Evolutionary conservation across 2,329 filamentous ascomycete species (phyloP), one percentile per base, ranked within the genome.

Genomic region (Trichoderma semiorbis): DNA sequence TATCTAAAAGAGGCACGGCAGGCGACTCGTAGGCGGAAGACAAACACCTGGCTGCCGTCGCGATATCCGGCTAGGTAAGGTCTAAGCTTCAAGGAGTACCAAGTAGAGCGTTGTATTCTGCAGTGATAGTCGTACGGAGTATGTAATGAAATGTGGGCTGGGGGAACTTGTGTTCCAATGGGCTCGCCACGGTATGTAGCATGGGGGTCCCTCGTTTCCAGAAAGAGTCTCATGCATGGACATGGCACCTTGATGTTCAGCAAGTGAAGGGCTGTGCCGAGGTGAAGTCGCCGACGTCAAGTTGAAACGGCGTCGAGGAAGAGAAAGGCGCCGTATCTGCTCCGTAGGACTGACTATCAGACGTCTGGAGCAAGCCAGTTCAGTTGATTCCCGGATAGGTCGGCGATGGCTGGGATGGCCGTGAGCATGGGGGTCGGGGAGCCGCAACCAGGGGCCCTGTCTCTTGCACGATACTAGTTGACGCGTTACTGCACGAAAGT

Each of bases 1-100:
- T 72, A 72, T 72, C 70, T 72, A 68, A 72, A 72, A 68, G 30
- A 68, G 64, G 64, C 57, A 61, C 55, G 64, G 55, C 70, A 61
- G 21, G 66, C 57, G 66, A 62, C 66, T 69, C 57, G 39, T 62
- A 53, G 21, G 55, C 66, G 57, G 66, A 69, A 62, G 47, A 39
- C 57, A 69, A 36, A 55, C 30, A 57, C 39, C 66, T 57, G 66
- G 66, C 66, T 69, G 55, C 66, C 66, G 66, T 39, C 57, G 66
- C 66, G 66, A 69, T 61, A 69, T 50, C 66, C 66, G 66, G 57
- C 32, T 50, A 43, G 66, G 47, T 53, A 47, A 69, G 66, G 55
- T 60, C 66, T 11, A 28, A 34, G 16, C 32, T 32, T 2, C 11
- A 50, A 50, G 50, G 21, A 21, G 63, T 24, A 39, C 21, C 10